Evolutionary conservation across 352 stramenopile genomes (phyloP), one percentile per base, ranked within the genome.

Genomic region (Phytophthora quininea): DNA sequence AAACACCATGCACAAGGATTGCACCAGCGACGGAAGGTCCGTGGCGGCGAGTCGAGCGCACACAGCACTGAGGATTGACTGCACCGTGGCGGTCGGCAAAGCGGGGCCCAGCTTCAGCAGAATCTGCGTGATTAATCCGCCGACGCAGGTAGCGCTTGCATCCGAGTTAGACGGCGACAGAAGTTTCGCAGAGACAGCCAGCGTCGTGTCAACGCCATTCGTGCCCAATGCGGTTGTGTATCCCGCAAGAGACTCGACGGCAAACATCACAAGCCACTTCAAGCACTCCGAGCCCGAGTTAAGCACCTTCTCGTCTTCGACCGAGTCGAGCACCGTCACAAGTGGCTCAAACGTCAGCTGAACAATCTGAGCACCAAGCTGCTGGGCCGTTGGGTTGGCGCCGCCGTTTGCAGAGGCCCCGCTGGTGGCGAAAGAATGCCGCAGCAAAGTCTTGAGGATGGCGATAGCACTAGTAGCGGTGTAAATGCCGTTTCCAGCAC

Each of bases 221-320:
- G 14, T 58, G 14, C 83, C 84, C 47, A 57, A 35, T 10, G 60
- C 67, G 15, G 70, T 70, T 29, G 57, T 71, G 61, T 87, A 89
- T 15, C 84, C 74, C 10, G 79, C 76, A 6, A 95, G 66, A 38
- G 86, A 54, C 14, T 90, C 81, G 3, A 91, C 78, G 0, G 85
- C 76, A 57, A 92, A 90, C 82, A 92, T 91, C 4, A 95, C 83
- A 29, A 93, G 62, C 84, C 84, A 93, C 68, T 95, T 95, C 32
- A 95, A 79, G 66, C 85, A 93, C 58, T 95, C 85, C 1, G 85
- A 84, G 11, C 88, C 85, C 9, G 75, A 70, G 62, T 88, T 91
- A 2, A 95, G 73, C 30, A 93, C 80, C 58, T 90, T 92, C 12
- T 92, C 85, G 47, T 95, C 86, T 33, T 95, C 85, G 2, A 90